Evolutionary conservation across 345 rosid genomes (phyloP).

Genomic region (Hypericum perforatum): DNA sequence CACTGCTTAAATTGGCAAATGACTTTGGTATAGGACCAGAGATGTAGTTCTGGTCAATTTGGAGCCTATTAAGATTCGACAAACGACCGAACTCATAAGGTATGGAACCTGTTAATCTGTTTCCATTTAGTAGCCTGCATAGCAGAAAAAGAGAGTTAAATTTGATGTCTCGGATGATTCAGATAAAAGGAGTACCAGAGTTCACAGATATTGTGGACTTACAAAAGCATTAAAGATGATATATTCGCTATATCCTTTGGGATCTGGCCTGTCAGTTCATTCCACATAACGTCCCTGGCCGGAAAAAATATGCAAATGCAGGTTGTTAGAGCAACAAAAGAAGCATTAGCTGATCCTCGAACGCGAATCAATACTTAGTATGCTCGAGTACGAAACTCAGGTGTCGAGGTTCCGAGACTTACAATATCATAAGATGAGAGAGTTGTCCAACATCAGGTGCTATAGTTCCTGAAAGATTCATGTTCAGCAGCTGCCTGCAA

Average conservation of each 20-base stretch:
- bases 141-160: too few species aligned
- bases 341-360: slow-evolving; percentile 1
- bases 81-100: slow-evolving; percentile 75
- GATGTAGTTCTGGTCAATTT: slow-evolving; percentile 66
- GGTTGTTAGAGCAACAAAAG: slow-evolving; percentile 13
- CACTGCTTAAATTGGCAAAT: slow-evolving; percentile 46
- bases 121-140: slow-evolving; percentile 84
- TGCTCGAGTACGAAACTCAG: slow-evolving; percentile 1
- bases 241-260: slow-evolving; percentile 86
- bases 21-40: slow-evolving; percentile 75
- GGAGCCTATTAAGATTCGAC: slow-evolving; percentile 49
- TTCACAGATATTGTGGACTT: slow-evolving; percentile 22
- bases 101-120: slow-evolving; percentile 66
- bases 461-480: slow-evolving; percentile 80
- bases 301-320: slow-evolving; percentile 9
- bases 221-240: slow-evolving; percentile 60
- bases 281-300: slow-evolving; percentile 91
- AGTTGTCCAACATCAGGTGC: slow-evolving; percentile 62
- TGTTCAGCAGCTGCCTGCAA: slow-evolving; percentile 52
- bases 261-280: slow-evolving; percentile 55
- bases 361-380: background rate
- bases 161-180: background rate
- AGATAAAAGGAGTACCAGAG: slow-evolving; percentile 4
- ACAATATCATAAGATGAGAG: slow-evolving; percentile 54
- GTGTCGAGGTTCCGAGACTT: slow-evolving; percentile 21